Percentiles rank a stretch among this genome's conserved stretches.
Conservation (phyloP, 2,329 filamentous ascomycete species). For the Lachnellula occidentalis region DNA sequence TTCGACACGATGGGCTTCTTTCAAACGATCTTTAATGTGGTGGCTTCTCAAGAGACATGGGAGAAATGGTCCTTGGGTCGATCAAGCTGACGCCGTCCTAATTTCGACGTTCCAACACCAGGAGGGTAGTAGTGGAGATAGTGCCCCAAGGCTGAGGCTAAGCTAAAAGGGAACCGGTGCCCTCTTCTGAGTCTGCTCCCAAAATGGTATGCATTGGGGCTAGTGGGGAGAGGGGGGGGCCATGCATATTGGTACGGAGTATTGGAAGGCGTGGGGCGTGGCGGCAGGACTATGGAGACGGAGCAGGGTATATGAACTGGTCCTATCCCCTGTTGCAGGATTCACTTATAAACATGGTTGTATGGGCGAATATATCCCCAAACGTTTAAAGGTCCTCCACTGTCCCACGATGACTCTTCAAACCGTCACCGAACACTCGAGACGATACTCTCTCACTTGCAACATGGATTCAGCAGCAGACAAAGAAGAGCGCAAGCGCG, state of each 20-base stretch:
- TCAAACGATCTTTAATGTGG: background rate
- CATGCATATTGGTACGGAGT: constrained; percentile 4
- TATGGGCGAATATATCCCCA: constrained; percentile 9
- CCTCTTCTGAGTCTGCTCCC: constrained; percentile 4
- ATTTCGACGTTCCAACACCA: constrained; percentile 2
- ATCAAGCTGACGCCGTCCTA: constrained; percentile 12
- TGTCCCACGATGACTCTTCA: constrained; percentile 21
- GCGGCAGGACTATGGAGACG: background rate
- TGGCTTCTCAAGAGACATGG: constrained; percentile 3
- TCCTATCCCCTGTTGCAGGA: constrained; percentile 15
- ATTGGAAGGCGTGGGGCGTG: too few species aligned
- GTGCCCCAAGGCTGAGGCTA: constrained; percentile 23
- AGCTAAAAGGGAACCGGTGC: background rate
- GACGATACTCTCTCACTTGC: constrained; percentile 21
- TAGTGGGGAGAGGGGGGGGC: constrained; percentile 1
- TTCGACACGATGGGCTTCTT: background rate
- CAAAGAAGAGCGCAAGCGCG: constrained; percentile 33
- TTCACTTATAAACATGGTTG: constrained; percentile 3
- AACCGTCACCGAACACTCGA: constrained; percentile 18
- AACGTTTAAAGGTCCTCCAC: constrained; percentile 10
- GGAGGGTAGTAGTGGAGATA: constrained; percentile 14
- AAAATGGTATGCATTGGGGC: constrained; percentile 10
- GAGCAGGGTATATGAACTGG: constrained; percentile 27
- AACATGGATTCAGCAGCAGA: constrained; percentile 29
- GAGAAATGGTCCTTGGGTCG: constrained; percentile 8